Evolutionary conservation across 192 early-diverging fungal species (phyloP).

Genomic region (Linnemannia schmuckeri): DNA sequence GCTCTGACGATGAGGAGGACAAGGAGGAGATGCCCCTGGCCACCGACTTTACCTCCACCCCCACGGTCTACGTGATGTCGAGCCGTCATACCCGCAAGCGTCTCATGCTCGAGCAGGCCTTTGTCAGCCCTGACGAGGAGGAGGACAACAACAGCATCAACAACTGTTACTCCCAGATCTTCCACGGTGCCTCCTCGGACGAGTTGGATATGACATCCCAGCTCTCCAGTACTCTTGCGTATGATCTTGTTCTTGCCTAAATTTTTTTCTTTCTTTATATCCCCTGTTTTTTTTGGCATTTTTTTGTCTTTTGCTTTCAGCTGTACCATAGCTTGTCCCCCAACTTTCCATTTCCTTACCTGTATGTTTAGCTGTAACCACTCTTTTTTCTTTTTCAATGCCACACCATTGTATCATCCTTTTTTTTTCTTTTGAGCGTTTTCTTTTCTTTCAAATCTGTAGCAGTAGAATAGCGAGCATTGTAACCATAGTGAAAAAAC

Average conservation of each 20-base stretch:
- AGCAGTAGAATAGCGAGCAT: conserved; percentile 7
- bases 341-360: background rate
- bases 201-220: conserved; percentile 23
- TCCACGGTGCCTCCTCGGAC: conserved; percentile 30
- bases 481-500: conserved; percentile 4
- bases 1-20: conserved; percentile 27
- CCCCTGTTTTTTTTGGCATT: background rate
- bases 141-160: conserved; percentile 21
- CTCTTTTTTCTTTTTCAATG: conserved; percentile 1
- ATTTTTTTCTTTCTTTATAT: background rate
- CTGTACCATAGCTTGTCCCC: conserved; percentile 8
- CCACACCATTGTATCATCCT: background rate
- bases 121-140: conserved; percentile 45
- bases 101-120: conserved; percentile 54
- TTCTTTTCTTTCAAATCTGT: background rate
- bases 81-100: conserved; percentile 55
- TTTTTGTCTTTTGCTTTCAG: conserved; percentile 9
- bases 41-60: conserved; percentile 14
- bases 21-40: conserved; percentile 17
- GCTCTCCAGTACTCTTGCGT: conserved; percentile 38
- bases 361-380: conserved; percentile 11
- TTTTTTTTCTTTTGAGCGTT: background rate
- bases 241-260: conserved; percentile 45
- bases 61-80: conserved; percentile 51
- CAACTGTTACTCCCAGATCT: conserved; percentile 40